These are phyloP conservation scores for Nymphaea colorata DNA, from an alignment of 164 flowering plant genomes.

Conservation along the genomic window DNA sequence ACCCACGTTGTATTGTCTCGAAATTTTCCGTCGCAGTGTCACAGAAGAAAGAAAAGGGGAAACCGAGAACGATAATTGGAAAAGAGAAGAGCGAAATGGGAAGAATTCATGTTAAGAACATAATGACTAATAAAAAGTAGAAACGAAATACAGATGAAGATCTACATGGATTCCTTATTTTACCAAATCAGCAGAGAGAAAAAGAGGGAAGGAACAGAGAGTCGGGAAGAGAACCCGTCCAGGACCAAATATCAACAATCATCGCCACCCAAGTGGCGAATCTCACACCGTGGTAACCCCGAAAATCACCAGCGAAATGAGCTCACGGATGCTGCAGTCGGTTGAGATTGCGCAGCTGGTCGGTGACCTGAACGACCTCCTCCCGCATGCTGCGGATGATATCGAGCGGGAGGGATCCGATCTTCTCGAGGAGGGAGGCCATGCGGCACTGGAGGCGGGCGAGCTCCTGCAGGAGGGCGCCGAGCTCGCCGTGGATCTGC, in stretches of 20 bases:
- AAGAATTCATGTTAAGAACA: too few species aligned
- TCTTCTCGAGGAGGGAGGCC: conserved; percentile 1
- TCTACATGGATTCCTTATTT: neutral
- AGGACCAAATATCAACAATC: neutral
- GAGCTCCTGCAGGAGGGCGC: conserved; percentile 1
- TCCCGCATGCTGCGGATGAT: conserved; percentile 2
- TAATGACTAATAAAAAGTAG: too few species aligned
- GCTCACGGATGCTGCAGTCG: neutral
- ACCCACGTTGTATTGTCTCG: neutral
- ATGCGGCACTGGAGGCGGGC: neutral
- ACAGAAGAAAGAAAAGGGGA: neutral
- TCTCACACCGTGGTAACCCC: neutral
- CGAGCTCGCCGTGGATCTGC: neutral
- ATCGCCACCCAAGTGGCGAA: neutral
- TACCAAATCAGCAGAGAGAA: neutral
- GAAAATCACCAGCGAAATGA: neutral
- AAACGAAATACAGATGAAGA: too few species aligned
- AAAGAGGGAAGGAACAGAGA: neutral
- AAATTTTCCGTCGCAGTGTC: neutral
- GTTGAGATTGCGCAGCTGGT: conserved; percentile 1
- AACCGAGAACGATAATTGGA: too few species aligned
- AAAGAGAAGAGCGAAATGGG: too few species aligned
- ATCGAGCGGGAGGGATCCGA: conserved; percentile 3
- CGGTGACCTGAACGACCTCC: conserved; percentile 2
- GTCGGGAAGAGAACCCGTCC: neutral